phyloP scores from a whole-genome alignment of 495 filamentous ascomycete genomes.

The Neurospora pannonica region DNA sequence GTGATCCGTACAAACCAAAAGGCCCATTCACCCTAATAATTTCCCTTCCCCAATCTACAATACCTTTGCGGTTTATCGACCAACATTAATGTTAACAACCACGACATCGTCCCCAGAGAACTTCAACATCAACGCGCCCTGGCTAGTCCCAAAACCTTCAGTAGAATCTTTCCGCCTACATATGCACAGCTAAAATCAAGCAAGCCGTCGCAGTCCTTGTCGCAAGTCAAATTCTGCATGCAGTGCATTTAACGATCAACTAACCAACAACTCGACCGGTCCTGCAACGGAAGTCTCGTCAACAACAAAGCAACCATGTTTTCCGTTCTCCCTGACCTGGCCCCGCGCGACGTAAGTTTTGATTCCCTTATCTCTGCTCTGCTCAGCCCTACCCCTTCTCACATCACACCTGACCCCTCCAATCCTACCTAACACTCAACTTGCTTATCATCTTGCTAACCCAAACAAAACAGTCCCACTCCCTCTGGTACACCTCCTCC shows the following conservation, averaged over 20 bases:
- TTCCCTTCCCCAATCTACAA: neutral
- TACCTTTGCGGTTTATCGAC: neutral
- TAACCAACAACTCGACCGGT: neutral
- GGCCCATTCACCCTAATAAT: neutral
- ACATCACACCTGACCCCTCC: neutral
- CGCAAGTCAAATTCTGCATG: neutral
- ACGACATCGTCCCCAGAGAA: neutral
- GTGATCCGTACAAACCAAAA: neutral
- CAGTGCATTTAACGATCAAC: neutral
- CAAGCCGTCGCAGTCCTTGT: neutral
- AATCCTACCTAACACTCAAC: constrained; percentile 5
- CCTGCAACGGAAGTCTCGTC: neutral
- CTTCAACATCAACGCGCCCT: neutral
- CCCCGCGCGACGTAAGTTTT: constrained; percentile 59
- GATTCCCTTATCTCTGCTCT: neutral
- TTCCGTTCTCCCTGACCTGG: constrained; percentile 60
- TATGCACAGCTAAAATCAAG: constrained; percentile 1
- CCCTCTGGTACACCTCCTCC: constrained; percentile 59
- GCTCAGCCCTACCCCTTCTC: neutral
- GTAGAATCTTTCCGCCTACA: neutral
- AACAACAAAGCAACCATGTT: constrained; percentile 38
- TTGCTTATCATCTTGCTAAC: constrained; percentile 5
- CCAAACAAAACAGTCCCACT: constrained; percentile 45
- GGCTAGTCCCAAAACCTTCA: neutral
- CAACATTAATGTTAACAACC: neutral